Conservation (phyloP, 768 basidiomycete genomes). For the Clitopilus hobsonii region DNA sequence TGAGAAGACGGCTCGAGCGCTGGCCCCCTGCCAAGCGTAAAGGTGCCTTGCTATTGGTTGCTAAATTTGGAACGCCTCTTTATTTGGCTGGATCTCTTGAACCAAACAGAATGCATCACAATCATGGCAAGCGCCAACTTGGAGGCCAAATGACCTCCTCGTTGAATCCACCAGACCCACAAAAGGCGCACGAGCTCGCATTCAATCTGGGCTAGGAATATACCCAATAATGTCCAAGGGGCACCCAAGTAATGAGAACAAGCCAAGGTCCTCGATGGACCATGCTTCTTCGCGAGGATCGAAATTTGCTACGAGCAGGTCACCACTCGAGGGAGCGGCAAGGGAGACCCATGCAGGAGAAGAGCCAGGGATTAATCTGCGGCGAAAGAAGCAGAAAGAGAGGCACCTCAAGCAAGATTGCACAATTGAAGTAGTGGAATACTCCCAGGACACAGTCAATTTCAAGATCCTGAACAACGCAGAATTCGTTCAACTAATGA, state of each 20-base stretch:
- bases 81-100: neutral
- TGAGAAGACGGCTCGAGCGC: too few species aligned
- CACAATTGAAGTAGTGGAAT: slow-evolving; percentile 57
- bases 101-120: neutral
- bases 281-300: neutral
- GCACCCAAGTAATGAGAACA: neutral
- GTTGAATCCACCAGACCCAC: too few species aligned
- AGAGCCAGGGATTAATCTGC: slow-evolving; percentile 62
- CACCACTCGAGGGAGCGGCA: neutral
- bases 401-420: slow-evolving; percentile 53
- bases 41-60: too few species aligned
- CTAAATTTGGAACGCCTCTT: neutral
- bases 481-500: slow-evolving; percentile 43
- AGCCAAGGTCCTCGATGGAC: neutral
- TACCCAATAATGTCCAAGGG: neutral
- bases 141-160: too few species aligned
- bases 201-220: too few species aligned
- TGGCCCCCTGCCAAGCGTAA: too few species aligned
- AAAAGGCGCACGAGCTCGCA: too few species aligned
- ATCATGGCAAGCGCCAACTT: too few species aligned
- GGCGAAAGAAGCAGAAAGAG: slow-evolving; percentile 43
- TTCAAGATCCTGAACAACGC: slow-evolving; percentile 44
- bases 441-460: slow-evolving; percentile 40
- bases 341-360: slow-evolving; percentile 36
- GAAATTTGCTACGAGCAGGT: neutral